Conservation (phyloP, 1,284 basidiomycete genomes). For the Volvariella volvacea region DNA sequence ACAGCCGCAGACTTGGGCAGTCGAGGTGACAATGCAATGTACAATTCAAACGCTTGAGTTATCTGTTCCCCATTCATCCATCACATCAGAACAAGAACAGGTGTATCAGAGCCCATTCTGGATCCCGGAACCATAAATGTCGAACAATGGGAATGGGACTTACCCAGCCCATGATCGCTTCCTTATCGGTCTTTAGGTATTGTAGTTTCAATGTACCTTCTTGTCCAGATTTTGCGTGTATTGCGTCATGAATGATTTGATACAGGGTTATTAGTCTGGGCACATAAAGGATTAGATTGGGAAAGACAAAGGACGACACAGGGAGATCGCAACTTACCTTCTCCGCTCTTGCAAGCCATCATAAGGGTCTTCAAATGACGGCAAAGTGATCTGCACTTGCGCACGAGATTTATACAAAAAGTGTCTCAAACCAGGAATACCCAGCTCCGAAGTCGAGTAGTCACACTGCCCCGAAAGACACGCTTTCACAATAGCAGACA, state of each 20-base stretch:
- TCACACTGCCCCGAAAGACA: constrained; percentile 45
- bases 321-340: constrained; percentile 34
- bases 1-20: constrained; percentile 84
- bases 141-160: constrained; percentile 17
- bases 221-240: constrained; percentile 82
- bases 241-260: constrained; percentile 76
- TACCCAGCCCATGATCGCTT: constrained; percentile 89
- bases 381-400: constrained; percentile 84
- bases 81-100: constrained; percentile 1
- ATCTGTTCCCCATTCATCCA: constrained; percentile 56
- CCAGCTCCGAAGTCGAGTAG: constrained; percentile 66
- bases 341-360: constrained; percentile 49
- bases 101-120: too few species aligned
- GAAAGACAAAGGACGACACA: neutral
- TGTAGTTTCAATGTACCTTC: constrained; percentile 73
- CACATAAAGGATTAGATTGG: constrained; percentile 4
- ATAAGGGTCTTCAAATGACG: constrained; percentile 81
- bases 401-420: constrained; percentile 91
- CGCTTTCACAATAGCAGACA: constrained; percentile 42
- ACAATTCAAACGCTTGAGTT: constrained; percentile 89
- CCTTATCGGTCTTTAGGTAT: constrained; percentile 77
- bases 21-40: constrained; percentile 75
- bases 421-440: constrained; percentile 85
- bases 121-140: neutral
- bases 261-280: constrained; percentile 76